Conservation (phyloP, 148 eudicot genomes). For the Chenopodium suecicum region DNA sequence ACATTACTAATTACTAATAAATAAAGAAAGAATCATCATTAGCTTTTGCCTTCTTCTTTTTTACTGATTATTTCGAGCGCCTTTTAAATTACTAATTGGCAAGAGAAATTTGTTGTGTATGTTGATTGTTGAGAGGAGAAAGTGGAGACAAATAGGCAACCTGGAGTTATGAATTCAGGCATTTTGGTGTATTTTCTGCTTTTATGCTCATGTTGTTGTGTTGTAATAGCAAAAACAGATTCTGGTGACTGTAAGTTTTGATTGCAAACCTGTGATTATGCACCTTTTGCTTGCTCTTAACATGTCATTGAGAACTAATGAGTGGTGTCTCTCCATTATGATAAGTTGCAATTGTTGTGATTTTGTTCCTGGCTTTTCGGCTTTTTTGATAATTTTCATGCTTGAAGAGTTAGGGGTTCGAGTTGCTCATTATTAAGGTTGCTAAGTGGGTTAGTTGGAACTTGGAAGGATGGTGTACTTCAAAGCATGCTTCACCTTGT, state of each 20-base stretch:
- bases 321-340: background rate
- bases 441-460: no score
- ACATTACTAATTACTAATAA: background rate
- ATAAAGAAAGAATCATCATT: background rate
- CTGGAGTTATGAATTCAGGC: conserved; percentile 21
- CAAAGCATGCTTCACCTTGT: conserved; percentile 2
- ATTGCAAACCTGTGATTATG: no score
- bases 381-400: background rate
- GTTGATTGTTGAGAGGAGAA: background rate
- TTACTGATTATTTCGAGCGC: no score
- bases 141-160: background rate
- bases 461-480: background rate
- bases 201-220: conserved; percentile 12
- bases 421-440: conserved; percentile 2
- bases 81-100: background rate
- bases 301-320: background rate
- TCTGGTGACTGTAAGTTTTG: conserved; percentile 32
- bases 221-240: conserved; percentile 24
- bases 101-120: background rate
- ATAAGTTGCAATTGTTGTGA: background rate
- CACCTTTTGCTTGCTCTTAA: background rate
- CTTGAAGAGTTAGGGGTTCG: background rate
- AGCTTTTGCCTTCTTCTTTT: background rate
- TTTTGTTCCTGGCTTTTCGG: background rate
- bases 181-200: conserved; percentile 21